Evolutionary conservation across 2,329 filamentous ascomycete genomes (phyloP).

Genomic region (Alternaria panax): DNA sequence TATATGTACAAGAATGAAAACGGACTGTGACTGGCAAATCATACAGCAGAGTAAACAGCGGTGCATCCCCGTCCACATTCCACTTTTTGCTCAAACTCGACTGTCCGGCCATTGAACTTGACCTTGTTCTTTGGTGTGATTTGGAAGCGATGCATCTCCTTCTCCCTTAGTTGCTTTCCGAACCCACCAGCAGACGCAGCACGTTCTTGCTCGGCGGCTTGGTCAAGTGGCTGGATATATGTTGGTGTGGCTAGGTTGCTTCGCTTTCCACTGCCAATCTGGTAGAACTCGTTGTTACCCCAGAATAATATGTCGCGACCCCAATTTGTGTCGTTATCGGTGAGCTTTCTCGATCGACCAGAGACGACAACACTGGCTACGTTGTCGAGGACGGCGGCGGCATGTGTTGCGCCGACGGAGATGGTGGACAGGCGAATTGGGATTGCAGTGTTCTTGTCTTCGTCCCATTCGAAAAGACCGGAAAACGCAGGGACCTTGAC

Average conservation of each 20-base stretch:
- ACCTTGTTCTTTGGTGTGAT: slow-evolving; percentile 79
- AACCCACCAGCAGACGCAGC: slow-evolving; percentile 24
- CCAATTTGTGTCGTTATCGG: slow-evolving; percentile 79
- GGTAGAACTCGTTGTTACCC: slow-evolving; percentile 93
- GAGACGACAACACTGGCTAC: slow-evolving; percentile 70
- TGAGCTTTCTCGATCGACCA: slow-evolving; percentile 41
- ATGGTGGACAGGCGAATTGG: slow-evolving; percentile 81
- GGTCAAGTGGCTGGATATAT: slow-evolving; percentile 80
- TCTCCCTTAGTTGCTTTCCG: slow-evolving; percentile 61
- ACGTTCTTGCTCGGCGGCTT: slow-evolving; percentile 60
- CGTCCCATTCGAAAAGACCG: slow-evolving; percentile 86
- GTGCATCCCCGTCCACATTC: slow-evolving; percentile 89
- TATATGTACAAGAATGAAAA: slow-evolving; percentile 8
- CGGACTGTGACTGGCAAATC: neutral
- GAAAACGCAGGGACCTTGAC: slow-evolving; percentile 84
- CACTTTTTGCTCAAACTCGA: slow-evolving; percentile 82
- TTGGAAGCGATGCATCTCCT: slow-evolving; percentile 77
- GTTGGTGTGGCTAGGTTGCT: slow-evolving; percentile 78
- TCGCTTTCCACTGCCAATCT: slow-evolving; percentile 89
- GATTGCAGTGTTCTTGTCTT: slow-evolving; percentile 68
- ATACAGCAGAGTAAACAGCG: slow-evolving; percentile 38
- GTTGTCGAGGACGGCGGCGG: slow-evolving; percentile 83
- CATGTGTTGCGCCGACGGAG: slow-evolving; percentile 80
- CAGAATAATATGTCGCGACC: slow-evolving; percentile 90
- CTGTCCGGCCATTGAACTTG: slow-evolving; percentile 72